Percentiles rank a stretch among this genome's conserved stretches.
phyloP scores from a whole-genome alignment of 495 filamentous ascomycete genomes.

The Lophiotrema nucula region DNA sequence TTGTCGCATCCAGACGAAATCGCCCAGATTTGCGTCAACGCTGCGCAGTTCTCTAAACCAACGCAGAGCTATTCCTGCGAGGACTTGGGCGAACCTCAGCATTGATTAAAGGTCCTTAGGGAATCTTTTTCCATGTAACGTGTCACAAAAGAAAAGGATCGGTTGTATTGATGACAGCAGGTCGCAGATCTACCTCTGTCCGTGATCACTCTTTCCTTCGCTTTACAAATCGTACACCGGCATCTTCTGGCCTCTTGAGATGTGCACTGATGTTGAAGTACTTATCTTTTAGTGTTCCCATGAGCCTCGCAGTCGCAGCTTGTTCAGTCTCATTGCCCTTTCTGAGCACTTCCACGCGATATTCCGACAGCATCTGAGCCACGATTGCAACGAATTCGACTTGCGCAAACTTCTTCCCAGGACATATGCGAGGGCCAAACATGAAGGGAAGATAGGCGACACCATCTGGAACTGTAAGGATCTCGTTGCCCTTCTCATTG shows the following conservation, averaged over 20 bases:
- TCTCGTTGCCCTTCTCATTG: not conserved
- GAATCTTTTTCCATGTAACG: no score
- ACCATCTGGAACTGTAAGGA: not conserved
- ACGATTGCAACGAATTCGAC: constrained; percentile 27
- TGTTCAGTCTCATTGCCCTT: constrained; percentile 4
- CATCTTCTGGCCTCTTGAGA: constrained; percentile 13
- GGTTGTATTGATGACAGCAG: no score
- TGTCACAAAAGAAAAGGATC: no score
- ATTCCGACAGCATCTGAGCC: not conserved
- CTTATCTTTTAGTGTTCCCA: constrained; percentile 8
- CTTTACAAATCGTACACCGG: constrained; percentile 2
- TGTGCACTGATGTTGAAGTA: constrained; percentile 22
- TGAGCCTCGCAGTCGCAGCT: constrained; percentile 2
- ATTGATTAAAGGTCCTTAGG: no score
- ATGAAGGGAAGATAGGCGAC: constrained; percentile 12
- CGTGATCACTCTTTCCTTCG: no score
- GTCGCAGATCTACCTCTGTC: no score
- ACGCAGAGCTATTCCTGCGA: no score
- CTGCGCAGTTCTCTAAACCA: no score
- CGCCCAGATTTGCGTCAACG: no score
- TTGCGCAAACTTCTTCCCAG: constrained; percentile 26
- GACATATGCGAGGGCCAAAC: constrained; percentile 17
- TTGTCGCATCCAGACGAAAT: no score
- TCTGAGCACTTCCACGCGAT: not conserved
- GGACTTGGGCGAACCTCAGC: no score